A percentile compares a stretch with the other conserved stretches of the same genome.
Conservation (phyloP, 1,284 basidiomycete species). For the Stereum hirsutum region DNA sequence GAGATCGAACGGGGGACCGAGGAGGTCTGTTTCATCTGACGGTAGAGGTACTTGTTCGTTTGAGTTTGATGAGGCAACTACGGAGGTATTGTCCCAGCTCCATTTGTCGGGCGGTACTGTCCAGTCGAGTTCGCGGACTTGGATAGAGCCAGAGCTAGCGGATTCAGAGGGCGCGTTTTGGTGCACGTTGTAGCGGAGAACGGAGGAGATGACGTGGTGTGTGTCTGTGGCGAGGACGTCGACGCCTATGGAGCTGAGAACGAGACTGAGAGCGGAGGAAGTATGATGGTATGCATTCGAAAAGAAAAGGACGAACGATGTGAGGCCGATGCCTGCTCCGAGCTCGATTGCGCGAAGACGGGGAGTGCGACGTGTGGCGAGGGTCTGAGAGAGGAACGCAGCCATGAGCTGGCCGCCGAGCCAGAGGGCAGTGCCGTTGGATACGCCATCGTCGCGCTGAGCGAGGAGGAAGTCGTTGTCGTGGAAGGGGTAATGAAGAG, state of each 20-base stretch:
- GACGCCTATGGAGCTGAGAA: slow-evolving; percentile 64
- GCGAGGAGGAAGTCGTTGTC: slow-evolving; percentile 32
- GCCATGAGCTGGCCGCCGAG: slow-evolving; percentile 73
- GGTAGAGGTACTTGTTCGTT: slow-evolving; percentile 15
- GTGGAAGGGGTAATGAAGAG: slow-evolving; percentile 40
- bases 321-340: slow-evolving; percentile 76
- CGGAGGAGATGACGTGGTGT: slow-evolving; percentile 52
- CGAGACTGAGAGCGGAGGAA: slow-evolving; percentile 37
- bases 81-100: slow-evolving; percentile 38
- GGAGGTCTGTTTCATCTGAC: slow-evolving; percentile 14
- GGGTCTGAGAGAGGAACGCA: slow-evolving; percentile 41
- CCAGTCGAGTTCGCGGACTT: slow-evolving; percentile 63
- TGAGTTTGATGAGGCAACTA: slow-evolving; percentile 23
- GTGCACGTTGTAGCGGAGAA: slow-evolving; percentile 60
- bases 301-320: slow-evolving; percentile 43
- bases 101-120: slow-evolving; percentile 41
- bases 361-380: slow-evolving; percentile 11
- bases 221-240: slow-evolving; percentile 78
- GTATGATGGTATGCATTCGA: slow-evolving; percentile 6
- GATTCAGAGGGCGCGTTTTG: slow-evolving; percentile 35
- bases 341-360: slow-evolving; percentile 60
- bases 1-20: slow-evolving; percentile 61
- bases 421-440: slow-evolving; percentile 87
- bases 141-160: slow-evolving; percentile 28
- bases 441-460: slow-evolving; percentile 50